Evolutionary conservation across 768 basidiomycete genomes (phyloP), one percentile per base, ranked within the genome.

Genomic region (Crepidotus variabilis): DNA sequence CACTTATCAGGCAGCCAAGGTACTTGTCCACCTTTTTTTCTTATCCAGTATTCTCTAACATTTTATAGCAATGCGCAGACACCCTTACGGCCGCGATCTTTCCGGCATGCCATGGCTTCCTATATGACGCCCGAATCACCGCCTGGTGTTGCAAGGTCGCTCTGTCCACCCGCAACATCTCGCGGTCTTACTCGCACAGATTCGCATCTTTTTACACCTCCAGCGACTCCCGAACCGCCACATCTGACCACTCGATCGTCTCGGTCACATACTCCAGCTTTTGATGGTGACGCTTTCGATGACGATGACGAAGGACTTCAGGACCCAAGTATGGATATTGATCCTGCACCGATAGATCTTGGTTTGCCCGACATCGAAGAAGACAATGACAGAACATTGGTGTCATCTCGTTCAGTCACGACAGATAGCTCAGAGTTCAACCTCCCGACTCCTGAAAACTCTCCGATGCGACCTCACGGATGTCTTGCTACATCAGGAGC

Each of bases 61-160:
- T 34, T 1, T 28, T 32, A 16, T 32, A 33, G 11, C 32, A 58
- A 52, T 16, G 50, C 55, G 10, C 48, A 51, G 13, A 62, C 61
- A 2, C 61, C 61, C 8, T 23, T 54, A 13, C 59, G 61, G 13
- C 50, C 48, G 6, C 39, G 4, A 28, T 4, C 39, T 2, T 20
- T 43, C 39, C 39, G 13, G 11, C 39, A 43, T 5, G 13, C 39
- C 3, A 11, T 11, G 14, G 13, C 39, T 3, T 43, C 18, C 11
- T 43, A 43, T 20, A 16, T 43, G 39, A 16, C 39, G 3, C 39
- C 39, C 39, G 39, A 43, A 11, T 43, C 39, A 11, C 28, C 28
- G 8, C 39, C 39, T 20, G 39, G 39, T 11, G 39, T 43, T 14
- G 39, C 14, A 16, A 3, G 39, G 5, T 43, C 39, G 13, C 39